Percentiles rank a stretch among this genome's conserved stretches.
phyloP scores from a whole-genome alignment of 345 rosid genomes.

The Populus deltoides region DNA sequence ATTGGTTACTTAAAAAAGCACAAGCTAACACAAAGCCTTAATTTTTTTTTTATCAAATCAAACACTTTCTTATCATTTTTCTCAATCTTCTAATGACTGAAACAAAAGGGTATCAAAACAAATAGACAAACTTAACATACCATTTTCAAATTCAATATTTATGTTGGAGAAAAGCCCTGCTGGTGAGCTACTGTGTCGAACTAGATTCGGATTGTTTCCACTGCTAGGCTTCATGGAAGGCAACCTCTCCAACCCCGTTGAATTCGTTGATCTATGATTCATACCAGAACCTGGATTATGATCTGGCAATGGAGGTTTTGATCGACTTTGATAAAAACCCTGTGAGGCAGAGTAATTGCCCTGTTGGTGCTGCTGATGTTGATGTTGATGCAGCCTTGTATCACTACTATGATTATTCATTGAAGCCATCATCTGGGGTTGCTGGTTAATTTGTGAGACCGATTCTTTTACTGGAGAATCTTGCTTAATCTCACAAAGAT shows the following conservation, averaged over 20 bases:
- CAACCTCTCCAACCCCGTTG: constrained; percentile 30
- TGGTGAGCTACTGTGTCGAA: constrained; percentile 89
- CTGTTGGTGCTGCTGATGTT: constrained; percentile 31
- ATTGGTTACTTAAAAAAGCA: neutral
- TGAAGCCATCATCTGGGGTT: constrained; percentile 26
- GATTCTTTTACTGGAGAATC: constrained; percentile 35
- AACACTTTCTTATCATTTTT: neutral
- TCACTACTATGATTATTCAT: constrained; percentile 22
- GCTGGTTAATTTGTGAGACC: constrained; percentile 17
- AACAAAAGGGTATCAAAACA: neutral
- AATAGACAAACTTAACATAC: constrained; percentile 27
- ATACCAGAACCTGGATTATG: constrained; percentile 29
- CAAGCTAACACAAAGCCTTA: neutral
- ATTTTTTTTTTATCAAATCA: neutral
- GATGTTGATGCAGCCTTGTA: constrained; percentile 17
- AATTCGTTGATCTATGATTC: constrained; percentile 24
- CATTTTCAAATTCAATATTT: constrained; percentile 52
- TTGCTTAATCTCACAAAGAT: constrained; percentile 6
- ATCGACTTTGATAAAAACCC: constrained; percentile 39
- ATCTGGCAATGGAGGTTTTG: constrained; percentile 33
- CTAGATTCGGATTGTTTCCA: constrained; percentile 45
- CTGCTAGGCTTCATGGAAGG: constrained; percentile 38
- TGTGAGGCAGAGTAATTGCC: constrained; percentile 27
- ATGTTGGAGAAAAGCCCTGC: constrained; percentile 79
- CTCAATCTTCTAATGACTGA: neutral